Conservation (phyloP, 2,329 filamentous ascomycete species). For the Colletotrichum endophyticum region DNA sequence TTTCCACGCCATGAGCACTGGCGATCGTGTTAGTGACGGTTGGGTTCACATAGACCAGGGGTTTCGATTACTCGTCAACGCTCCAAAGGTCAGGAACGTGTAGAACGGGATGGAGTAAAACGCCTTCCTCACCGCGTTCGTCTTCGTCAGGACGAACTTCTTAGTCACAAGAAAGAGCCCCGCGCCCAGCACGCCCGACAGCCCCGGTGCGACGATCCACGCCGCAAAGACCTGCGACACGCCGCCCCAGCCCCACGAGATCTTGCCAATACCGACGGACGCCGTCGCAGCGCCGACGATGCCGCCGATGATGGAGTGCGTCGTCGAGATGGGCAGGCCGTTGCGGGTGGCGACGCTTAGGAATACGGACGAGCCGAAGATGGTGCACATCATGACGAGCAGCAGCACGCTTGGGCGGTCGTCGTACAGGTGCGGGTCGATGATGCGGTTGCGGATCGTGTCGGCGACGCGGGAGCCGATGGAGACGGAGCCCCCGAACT, state of each 20-base stretch:
- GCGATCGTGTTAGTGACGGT: background rate
- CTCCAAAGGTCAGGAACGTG: slow-evolving; percentile 39
- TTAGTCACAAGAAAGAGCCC: slow-evolving; percentile 39
- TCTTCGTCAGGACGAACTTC: slow-evolving; percentile 30
- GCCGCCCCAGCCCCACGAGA: slow-evolving; percentile 41
- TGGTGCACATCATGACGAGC: slow-evolving; percentile 59
- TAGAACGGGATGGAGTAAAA: slow-evolving; percentile 39
- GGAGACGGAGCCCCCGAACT: slow-evolving; percentile 47
- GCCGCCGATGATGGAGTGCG: slow-evolving; percentile 54
- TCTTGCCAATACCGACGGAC: slow-evolving; percentile 36
- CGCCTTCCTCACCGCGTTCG: slow-evolving; percentile 34
- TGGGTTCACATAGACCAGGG: no score
- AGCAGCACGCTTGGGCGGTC: slow-evolving; percentile 52
- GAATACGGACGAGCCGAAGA: slow-evolving; percentile 55
- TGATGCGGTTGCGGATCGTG: slow-evolving; percentile 52
- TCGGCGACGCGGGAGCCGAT: slow-evolving; percentile 43
- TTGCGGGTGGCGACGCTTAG: slow-evolving; percentile 56
- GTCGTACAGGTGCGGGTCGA: slow-evolving; percentile 47
- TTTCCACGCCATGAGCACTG: slow-evolving; percentile 59
- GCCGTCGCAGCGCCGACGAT: slow-evolving; percentile 40
- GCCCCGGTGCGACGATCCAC: slow-evolving; percentile 39
- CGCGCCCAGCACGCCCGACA: slow-evolving; percentile 36
- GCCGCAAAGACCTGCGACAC: slow-evolving; percentile 43
- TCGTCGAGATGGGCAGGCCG: slow-evolving; percentile 59
- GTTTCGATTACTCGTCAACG: slow-evolving; percentile 34